A percentile compares a stretch with the other conserved stretches of the same genome.
phyloP scores from a whole-genome alignment of 176 grass and related monocot species.

The Bromus sterilis region DNA sequence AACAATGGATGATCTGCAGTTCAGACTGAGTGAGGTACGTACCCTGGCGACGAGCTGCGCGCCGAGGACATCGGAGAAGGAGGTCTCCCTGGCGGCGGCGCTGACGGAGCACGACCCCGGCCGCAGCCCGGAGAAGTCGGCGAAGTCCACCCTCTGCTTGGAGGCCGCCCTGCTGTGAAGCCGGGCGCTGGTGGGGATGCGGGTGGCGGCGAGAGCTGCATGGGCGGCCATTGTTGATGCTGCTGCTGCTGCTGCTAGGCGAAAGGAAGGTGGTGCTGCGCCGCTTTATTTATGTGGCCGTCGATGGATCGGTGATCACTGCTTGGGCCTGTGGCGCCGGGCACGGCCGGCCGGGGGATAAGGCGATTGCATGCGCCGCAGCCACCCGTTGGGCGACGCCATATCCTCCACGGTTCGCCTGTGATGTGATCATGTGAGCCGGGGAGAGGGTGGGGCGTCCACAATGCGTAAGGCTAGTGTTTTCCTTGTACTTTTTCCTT shows the following conservation, averaged over 20 bases:
- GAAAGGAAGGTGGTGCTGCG: neutral
- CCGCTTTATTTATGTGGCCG: slow-evolving; percentile 9
- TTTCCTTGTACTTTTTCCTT: neutral
- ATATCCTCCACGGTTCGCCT: slow-evolving; percentile 17
- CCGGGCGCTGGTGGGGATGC: slow-evolving; percentile 56
- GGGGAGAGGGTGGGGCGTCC: neutral
- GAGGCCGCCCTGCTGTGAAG: slow-evolving; percentile 50
- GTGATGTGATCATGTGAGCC: neutral
- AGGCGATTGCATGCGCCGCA: slow-evolving; percentile 44
- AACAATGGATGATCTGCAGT: neutral
- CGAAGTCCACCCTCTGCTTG: slow-evolving; percentile 64
- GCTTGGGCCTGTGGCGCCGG: slow-evolving; percentile 32
- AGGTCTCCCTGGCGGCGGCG: slow-evolving; percentile 44
- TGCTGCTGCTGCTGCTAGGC: neutral
- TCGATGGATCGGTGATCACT: slow-evolving; percentile 16
- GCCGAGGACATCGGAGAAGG: slow-evolving; percentile 57
- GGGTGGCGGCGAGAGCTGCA: slow-evolving; percentile 81
- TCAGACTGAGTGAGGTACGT: neutral
- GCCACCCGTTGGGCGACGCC: slow-evolving; percentile 36
- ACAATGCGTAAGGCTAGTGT: neutral
- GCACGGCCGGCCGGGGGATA: slow-evolving; percentile 36
- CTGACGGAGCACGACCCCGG: slow-evolving; percentile 37
- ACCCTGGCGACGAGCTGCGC: slow-evolving; percentile 65
- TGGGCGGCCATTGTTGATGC: slow-evolving; percentile 66
- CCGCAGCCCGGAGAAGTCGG: slow-evolving; percentile 81